Evolutionary conservation across 2,329 filamentous ascomycete species (phyloP), one percentile per base, ranked within the genome.

Genomic region (Penicillium sp.): DNA sequence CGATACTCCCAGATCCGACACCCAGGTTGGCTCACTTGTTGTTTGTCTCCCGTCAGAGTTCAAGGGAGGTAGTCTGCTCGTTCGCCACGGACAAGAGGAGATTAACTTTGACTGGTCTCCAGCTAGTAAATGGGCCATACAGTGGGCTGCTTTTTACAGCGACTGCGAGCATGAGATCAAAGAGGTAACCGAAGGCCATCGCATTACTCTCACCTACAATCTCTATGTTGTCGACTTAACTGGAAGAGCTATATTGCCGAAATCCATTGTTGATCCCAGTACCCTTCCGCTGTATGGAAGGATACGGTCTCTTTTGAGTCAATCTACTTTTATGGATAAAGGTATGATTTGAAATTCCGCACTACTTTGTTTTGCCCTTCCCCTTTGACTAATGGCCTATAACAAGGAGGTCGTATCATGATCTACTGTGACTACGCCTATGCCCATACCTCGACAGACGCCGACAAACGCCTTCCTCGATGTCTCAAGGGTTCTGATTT

Each of bases 131-230:
- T 59, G 63, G 0, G 23, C 46, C 1, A 68, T 73, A 14, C 66
- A 71, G 43, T 74, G 69, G 70, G 70, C 67, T 0, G 71, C 71
- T 3, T 74, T 74, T 30, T 74, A 73, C 30, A 69, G 67, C 20
- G 71, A 73, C 54, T 72, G 69, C 47, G 67, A 71, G 52, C 69
- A 72, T 55, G 69, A 74, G 33, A 71, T 74, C 1, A 62, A 76
- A 0, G 72, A 77, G 14, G 76, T 86, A 5, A 79, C 68, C 0
- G 60, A 68, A 1, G 82, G 83, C 0, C 74, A 85, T 56, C 77
- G 81, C 0, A 59, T 86, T 16, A 85, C 81, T 0, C 64, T 87
- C 21, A 86, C 82, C 0, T 86, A 86, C 68, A 85, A 85, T 57
- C 69, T 87, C 1, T 83, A 76, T 59, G 67, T 74, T 11, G 68